Conservation (phyloP, 192 early-diverging fungal genomes). For the Backusella sp. region DNA sequence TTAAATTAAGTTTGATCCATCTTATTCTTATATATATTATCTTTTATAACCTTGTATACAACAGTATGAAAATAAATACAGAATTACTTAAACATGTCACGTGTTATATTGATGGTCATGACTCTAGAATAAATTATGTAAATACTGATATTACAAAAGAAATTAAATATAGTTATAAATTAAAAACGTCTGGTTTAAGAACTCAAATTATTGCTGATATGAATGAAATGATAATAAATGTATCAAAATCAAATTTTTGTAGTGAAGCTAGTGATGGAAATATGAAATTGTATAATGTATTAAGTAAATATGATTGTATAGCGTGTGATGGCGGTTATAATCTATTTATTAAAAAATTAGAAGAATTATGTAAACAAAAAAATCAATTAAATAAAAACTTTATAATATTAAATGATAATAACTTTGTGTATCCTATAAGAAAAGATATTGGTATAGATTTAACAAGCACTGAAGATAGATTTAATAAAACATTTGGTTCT, state of each 20-base stretch:
- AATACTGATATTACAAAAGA: not conserved
- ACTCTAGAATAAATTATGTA: not conserved
- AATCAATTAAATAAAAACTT: no score
- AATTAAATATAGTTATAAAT: not conserved
- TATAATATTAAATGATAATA: not conserved
- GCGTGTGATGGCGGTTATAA: constrained; percentile 1
- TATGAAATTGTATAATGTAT: not conserved
- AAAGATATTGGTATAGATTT: not conserved
- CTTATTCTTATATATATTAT: no score
- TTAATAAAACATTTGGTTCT: not conserved
- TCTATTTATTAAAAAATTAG: constrained; percentile 1
- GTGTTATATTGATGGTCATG: not conserved
- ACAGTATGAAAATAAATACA: no score
- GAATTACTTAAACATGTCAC: not conserved
- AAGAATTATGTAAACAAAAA: no score
- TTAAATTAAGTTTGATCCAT: no score
- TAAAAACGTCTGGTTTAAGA: not conserved
- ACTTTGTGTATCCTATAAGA: constrained; percentile 9
- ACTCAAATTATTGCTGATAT: not conserved
- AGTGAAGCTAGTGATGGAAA: not conserved
- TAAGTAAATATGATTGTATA: not conserved
- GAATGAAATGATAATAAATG: not conserved
- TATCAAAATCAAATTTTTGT: not conserved
- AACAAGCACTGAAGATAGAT: not conserved
- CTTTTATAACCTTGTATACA: no score